Conservation (phyloP, 208 protist species). For the Wallacemonas sp. region DNA sequence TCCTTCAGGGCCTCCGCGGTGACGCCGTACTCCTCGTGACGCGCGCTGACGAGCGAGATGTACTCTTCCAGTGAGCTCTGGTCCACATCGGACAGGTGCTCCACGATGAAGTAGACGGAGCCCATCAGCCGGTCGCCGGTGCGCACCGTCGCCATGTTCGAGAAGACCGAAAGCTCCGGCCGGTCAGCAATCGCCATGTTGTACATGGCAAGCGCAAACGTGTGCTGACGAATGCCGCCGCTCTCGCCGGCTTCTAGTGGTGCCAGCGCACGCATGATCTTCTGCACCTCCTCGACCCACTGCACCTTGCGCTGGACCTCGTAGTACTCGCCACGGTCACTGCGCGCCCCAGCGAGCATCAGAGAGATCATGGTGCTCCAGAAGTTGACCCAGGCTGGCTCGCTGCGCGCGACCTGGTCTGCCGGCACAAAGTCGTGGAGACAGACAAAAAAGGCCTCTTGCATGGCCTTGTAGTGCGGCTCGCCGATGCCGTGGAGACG, state of each 20-base stretch:
- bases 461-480: conserved; percentile 21
- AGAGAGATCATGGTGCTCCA: conserved; percentile 23
- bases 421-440: conserved; percentile 10
- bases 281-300: conserved; percentile 21
- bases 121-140: conserved; percentile 25
- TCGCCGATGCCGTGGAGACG: conserved; percentile 21
- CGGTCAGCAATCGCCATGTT: conserved; percentile 19
- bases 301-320: conserved; percentile 4
- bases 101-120: conserved; percentile 27
- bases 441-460: conserved; percentile 20
- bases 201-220: conserved; percentile 34
- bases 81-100: conserved; percentile 23
- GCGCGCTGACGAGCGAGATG: conserved; percentile 16
- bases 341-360: conserved; percentile 1
- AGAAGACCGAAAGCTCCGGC: conserved; percentile 21
- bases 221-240: conserved; percentile 18
- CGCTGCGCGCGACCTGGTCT: not conserved
- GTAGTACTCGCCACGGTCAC: conserved; percentile 18
- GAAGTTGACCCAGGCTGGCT: conserved; percentile 21
- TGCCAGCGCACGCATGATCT: conserved; percentile 1
- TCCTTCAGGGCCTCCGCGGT: not conserved
- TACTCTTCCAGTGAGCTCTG: conserved; percentile 19
- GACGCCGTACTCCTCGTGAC: conserved; percentile 15
- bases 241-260: conserved; percentile 14
- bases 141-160: conserved; percentile 24